Conservation (phyloP, 257 asterid genomes). For the Solanum okadae region DNA sequence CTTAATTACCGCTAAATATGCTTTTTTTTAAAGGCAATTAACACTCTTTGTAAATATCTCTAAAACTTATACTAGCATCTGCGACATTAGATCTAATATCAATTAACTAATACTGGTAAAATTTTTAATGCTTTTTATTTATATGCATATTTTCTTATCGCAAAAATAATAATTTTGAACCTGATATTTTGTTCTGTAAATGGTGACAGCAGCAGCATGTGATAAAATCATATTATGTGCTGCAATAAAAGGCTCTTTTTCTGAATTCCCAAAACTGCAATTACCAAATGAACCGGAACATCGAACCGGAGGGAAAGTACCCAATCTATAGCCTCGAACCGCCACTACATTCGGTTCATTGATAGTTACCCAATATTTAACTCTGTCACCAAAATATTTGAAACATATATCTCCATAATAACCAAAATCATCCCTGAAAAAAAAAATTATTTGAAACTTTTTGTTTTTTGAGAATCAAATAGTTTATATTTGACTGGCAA, state of each 20-base stretch:
- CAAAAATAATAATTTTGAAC: neutral
- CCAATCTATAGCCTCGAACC: constrained; percentile 44
- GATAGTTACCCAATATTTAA: constrained; percentile 26
- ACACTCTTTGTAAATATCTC: no score
- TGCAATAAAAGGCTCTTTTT: constrained; percentile 24
- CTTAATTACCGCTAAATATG: no score
- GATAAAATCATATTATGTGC: constrained; percentile 27
- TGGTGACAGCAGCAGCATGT: constrained; percentile 21
- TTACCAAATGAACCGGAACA: constrained; percentile 20
- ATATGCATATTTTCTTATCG: no score
- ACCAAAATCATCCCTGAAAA: constrained; percentile 20
- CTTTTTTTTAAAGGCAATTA: no score
- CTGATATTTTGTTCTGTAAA: constrained; percentile 24
- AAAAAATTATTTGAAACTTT: neutral
- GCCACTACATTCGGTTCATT: constrained; percentile 30
- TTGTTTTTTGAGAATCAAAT: accelerated
- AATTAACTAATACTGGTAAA: no score
- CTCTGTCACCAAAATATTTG: constrained; percentile 26
- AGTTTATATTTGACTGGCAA: no score
- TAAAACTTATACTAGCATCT: no score
- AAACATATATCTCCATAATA: constrained; percentile 26
- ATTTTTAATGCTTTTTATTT: accelerated
- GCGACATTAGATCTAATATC: neutral
- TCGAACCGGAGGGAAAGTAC: constrained; percentile 29
- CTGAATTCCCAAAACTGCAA: constrained; percentile 21